Evolutionary conservation across 1,284 basidiomycete genomes (phyloP), one percentile per base, ranked within the genome.

Genomic region (Earliella scabrosa): DNA sequence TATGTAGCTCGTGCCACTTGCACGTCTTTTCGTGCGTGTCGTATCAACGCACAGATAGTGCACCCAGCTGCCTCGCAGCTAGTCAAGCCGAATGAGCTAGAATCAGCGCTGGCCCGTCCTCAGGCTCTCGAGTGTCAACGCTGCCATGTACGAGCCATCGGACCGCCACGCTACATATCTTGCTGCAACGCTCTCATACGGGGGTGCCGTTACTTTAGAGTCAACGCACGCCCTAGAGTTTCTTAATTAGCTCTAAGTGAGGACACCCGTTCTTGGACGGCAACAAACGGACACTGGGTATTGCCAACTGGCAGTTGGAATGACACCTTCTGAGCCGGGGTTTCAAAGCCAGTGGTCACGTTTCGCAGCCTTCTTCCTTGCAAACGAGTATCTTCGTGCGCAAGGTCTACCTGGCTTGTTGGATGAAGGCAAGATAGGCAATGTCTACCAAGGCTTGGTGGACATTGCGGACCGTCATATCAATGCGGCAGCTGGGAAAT

Each of bases 61-160:
- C 58, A 73, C 51, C 73, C 74, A 2, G 65, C 66, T 3, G 23
- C 38, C 23, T 66, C 68, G 1, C 54, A 60, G 5, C 54, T 73
- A 1, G 73, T 74, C 20, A 75, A 75, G 50, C 71, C 73, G 2
- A 71, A 73, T 50, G 73, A 75, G 59, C 64, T 75, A 9, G 56
- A 67, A 41, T 74, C 73, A 7, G 66, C 73, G 2, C 53, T 76
- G 14, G 63, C 64, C 24, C 66, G 73, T 13, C 72, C 73, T 10
- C 39, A 74, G 34, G 63, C 71, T 34, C 58, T 68, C n/a, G n/a
- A n/a, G n/a, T n/a, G n/a, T n/a, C n/a, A n/a, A n/a, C n/a, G n/a
- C n/a, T 0, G 56, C 71, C 5, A 43, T 58, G 11, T 73, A 75
- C 49, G 71, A 73, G 55, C 74, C 73, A 14, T n/a, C n/a, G 7